Evolutionary conservation across 2,329 filamentous ascomycete species (phyloP).

Genomic region (Didymella keratinophila): DNA sequence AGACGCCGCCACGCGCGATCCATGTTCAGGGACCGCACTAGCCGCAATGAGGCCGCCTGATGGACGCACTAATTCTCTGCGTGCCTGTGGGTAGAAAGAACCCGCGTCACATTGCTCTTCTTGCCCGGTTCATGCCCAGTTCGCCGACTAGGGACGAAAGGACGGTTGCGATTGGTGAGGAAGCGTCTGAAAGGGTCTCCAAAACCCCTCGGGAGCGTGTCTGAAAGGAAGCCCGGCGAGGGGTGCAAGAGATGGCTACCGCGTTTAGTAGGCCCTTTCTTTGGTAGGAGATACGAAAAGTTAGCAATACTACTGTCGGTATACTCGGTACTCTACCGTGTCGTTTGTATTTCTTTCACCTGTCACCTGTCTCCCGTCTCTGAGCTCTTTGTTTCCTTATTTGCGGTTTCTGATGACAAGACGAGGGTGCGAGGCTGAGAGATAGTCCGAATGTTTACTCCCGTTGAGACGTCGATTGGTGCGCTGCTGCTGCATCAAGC

Average conservation of each 20-base stretch:
- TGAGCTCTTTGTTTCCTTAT: background rate
- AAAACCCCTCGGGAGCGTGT: background rate
- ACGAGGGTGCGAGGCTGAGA: background rate
- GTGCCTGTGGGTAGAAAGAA: conserved; percentile 2
- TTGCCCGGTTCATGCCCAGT: conserved; percentile 4
- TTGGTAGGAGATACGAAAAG: background rate
- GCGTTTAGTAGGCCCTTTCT: background rate
- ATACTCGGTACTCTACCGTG: background rate
- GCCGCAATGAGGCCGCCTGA: conserved; percentile 15
- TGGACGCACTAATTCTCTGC: conserved; percentile 20
- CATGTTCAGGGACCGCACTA: conserved; percentile 27
- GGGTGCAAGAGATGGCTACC: conserved; percentile 8
- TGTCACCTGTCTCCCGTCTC: background rate
- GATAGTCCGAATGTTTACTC: conserved; percentile 59
- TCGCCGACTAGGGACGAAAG: conserved; percentile 30
- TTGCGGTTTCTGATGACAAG: background rate
- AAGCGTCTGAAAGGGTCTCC: background rate
- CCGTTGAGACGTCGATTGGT: conserved; percentile 60
- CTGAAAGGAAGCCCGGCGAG: conserved; percentile 7
- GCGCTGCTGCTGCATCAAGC: conserved; percentile 61
- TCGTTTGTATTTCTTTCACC: conserved; percentile 8
- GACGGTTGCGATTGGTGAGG: conserved; percentile 24
- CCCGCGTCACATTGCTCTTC: conserved; percentile 25
- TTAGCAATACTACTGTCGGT: background rate
- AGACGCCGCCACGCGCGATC: conserved; percentile 25